A percentile compares a stretch with the other conserved stretches of the same genome.
These are phyloP conservation scores for Willaertia magna DNA, from an alignment of 208 protist species.

Conservation along the genomic window DNA sequence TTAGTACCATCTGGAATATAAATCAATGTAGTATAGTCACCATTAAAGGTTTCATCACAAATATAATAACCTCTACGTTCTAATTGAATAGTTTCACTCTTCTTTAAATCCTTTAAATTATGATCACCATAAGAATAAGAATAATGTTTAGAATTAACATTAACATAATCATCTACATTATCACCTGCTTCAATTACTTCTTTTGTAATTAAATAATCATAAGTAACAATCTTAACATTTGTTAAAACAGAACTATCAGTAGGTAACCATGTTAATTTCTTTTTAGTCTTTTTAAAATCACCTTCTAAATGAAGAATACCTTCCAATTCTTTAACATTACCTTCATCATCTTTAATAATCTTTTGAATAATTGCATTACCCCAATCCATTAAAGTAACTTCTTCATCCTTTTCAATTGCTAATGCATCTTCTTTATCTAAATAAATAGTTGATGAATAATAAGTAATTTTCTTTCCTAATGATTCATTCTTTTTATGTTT, in stretches of 20 bases:
- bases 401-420: conserved; percentile 70
- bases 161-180: conserved; percentile 74
- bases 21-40: not conserved
- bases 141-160: conserved; percentile 57
- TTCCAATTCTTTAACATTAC: not conserved
- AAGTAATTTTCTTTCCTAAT: conserved; percentile 78
- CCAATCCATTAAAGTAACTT: conserved; percentile 97
- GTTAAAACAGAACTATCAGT: conserved; percentile 22
- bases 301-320: conserved; percentile 60
- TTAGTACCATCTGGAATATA: conserved; percentile 1
- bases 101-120: conserved; percentile 60
- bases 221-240: conserved; percentile 41
- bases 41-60: conserved; percentile 45
- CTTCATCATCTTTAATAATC: conserved; percentile 26
- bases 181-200: conserved; percentile 80
- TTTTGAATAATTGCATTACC: conserved; percentile 75
- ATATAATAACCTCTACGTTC: conserved; percentile 95
- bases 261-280: conserved; percentile 92
- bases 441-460: conserved; percentile 64
- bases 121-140: conserved; percentile 65
- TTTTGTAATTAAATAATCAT: conserved; percentile 91
- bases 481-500: conserved; percentile 82
- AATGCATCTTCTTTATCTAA: conserved; percentile 82
- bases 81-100: conserved; percentile 84
- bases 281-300: conserved; percentile 91